Evolutionary conservation across 257 asterid genomes (phyloP), one percentile per base, ranked within the genome.

Genomic region (Solanum stenotomum): DNA sequence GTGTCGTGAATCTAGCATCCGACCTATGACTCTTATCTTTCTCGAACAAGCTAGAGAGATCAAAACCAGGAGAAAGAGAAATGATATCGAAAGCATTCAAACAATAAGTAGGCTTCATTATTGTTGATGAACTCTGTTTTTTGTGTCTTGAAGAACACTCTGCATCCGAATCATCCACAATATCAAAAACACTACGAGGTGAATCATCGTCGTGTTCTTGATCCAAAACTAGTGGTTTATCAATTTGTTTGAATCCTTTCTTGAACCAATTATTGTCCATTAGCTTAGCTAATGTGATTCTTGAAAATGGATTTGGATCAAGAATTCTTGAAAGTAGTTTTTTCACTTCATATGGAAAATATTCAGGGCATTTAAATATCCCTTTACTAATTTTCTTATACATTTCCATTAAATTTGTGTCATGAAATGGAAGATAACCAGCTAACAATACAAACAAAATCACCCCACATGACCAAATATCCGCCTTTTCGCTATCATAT

Each of bases 201-300:
- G 67, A 79, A 44, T 44, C 34, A 27, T 44, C 13, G 10, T 44
- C 85, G 0, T 79, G 40, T 2, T 4, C 9, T 27, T 79, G 85
- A 79, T 79, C 85, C n/a, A 79, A 9, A 27, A 27, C 5, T 4
- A 22, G 16, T 25, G 85, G 4, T 79, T 27, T 79, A 27, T 79
- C 77, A 22, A 42, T 85, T 20, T 67, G 49, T 40, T 42, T 85
- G 82, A 23, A 85, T 31, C 88, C 88, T 72, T 31, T 86, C 33
- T 59, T 86, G 84, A 86, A 86, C 88, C 72, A 86, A 77, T 35
- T 59, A 77, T 38, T 72, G 31, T 46, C 72, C 84, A 86, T 86
- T 46, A 86, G 13, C 67, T 86, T 71, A 40, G 72, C 72, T 12
- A 46, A 42, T 18, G 84, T 68, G 2, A 86, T 86, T 77, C 88